Evolutionary conservation across 768 basidiomycete genomes (phyloP).

Genomic region (Lactifluus subvellereus): DNA sequence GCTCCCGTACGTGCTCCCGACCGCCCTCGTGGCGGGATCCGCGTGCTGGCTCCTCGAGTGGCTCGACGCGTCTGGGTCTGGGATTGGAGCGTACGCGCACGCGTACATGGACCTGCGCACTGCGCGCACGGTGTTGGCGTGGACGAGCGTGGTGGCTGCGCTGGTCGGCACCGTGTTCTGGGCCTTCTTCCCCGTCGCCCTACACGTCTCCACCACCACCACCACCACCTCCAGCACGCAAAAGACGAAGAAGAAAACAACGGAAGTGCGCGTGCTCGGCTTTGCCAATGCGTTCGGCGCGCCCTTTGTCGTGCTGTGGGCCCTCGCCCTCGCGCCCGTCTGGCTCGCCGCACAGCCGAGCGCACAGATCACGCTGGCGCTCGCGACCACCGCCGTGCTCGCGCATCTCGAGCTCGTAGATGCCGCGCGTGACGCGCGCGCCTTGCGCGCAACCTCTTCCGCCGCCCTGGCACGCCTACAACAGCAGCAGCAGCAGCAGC

Average conservation of each 20-base stretch:
- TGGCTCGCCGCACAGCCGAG: constrained; percentile 70
- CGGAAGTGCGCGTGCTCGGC: constrained; percentile 61
- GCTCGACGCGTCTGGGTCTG: constrained; percentile 50
- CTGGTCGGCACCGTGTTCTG: constrained; percentile 58
- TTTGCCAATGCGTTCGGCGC: constrained; percentile 90
- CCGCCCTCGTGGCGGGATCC: constrained; percentile 53
- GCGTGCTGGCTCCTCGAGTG: constrained; percentile 81
- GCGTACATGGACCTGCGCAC: constrained; percentile 41
- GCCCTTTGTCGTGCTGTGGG: constrained; percentile 80
- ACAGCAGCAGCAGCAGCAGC: constrained; percentile 1
- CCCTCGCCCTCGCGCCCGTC: constrained; percentile 53
- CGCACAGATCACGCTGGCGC: constrained; percentile 71
- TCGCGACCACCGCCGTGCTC: constrained; percentile 61
- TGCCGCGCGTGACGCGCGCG: constrained; percentile 65
- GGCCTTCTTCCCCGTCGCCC: constrained; percentile 68
- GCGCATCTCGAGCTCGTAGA: constrained; percentile 77
- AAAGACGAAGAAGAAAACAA: constrained; percentile 1
- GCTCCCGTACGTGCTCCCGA: constrained; percentile 52
- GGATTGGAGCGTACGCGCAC: not conserved
- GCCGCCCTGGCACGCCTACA: constrained; percentile 35
- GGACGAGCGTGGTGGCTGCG: constrained; percentile 44
- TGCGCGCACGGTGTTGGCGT: constrained; percentile 55
- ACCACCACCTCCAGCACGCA: not conserved
- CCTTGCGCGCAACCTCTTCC: constrained; percentile 47
- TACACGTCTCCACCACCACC: constrained; percentile 45